These are phyloP conservation scores for Mimosa bimucronata DNA, from an alignment of 306 rosid species.

Conservation along the genomic window DNA sequence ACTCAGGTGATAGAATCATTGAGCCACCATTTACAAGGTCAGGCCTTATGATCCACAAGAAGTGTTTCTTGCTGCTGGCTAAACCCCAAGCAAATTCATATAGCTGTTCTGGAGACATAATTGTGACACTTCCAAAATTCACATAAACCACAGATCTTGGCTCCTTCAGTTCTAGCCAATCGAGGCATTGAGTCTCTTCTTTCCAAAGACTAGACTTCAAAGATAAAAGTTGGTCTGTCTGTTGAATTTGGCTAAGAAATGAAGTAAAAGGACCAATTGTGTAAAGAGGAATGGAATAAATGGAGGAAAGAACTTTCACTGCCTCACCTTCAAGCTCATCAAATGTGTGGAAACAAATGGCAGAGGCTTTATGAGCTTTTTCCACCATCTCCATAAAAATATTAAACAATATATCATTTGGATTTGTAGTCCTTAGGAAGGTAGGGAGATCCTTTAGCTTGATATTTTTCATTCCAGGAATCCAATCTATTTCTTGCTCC, in stretches of 20 bases:
- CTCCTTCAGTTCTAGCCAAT: slow-evolving; percentile 34
- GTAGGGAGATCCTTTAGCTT: background rate
- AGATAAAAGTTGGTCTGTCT: background rate
- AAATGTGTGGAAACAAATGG: slow-evolving; percentile 5
- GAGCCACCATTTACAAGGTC: background rate
- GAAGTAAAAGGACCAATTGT: background rate
- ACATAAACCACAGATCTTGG: slow-evolving; percentile 15
- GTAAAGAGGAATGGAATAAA: background rate
- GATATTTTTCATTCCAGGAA: background rate
- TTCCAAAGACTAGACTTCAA: slow-evolving; percentile 32
- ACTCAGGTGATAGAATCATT: background rate
- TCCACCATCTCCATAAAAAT: background rate
- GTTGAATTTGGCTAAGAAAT: background rate
- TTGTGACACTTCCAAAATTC: background rate
- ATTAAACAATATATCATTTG: background rate
- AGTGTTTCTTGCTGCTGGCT: background rate
- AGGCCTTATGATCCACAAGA: background rate
- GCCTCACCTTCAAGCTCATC: background rate
- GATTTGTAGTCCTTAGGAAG: background rate
- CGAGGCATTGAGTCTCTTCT: slow-evolving; percentile 7
- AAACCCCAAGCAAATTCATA: background rate
- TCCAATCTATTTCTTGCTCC: background rate
- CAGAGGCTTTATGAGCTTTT: no score
- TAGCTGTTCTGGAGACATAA: background rate
- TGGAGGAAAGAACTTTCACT: background rate